Base-by-base conservation (phyloP, 306 rosid genomes). In the Ceratonia siliqua region DNA sequence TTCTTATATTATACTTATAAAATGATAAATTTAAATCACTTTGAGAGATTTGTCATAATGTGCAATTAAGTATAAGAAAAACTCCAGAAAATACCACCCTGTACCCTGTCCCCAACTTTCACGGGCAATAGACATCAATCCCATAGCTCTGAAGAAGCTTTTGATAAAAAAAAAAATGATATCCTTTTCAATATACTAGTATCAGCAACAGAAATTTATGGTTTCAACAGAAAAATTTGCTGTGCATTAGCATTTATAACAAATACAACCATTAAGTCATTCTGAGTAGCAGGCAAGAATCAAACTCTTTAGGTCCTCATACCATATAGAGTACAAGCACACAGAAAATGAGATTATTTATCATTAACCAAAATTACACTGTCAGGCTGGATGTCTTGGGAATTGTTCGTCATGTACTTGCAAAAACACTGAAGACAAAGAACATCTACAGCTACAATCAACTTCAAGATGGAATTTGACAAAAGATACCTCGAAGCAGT, bases 401-500 rank as follows among this genome's bases (percentile, higher is more conserved):
- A 54, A 70, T 11, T 35, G 2, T 24, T 36, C 57, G 18, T 45
- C 68, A 55, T 35, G 61, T 24, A 36, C 68, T 50, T 30, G 33
- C 54, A 70, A 66, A 50, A 76, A 18, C 63, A 22, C 62, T 33
- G 48, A n/a, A 11, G 32, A 77, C 10, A 61, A 61, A 61, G 38
- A 64, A 68, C 27, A 67, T 73, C 54, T 50, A 35, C 35, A 2
- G 41, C 59, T 48, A 45, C 30, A 27, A 65, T 65, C 80, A 83
- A 80, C 64, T 64, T 66, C 12, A 67, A 67, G 80, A 66, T 57
- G 68, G 70, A 78, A 61, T 80, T 74, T 78, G 66, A 64, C 27
- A 78, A 15, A 53, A 6, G 27, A 56, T 90, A 94, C 99, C 97
- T 92, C 88, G 79, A 94, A 94, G 78, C 99, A 94, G 74, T 92